Evolutionary conservation across 2,329 filamentous ascomycete genomes (phyloP).

Genomic region (Phialophora chinensis): DNA sequence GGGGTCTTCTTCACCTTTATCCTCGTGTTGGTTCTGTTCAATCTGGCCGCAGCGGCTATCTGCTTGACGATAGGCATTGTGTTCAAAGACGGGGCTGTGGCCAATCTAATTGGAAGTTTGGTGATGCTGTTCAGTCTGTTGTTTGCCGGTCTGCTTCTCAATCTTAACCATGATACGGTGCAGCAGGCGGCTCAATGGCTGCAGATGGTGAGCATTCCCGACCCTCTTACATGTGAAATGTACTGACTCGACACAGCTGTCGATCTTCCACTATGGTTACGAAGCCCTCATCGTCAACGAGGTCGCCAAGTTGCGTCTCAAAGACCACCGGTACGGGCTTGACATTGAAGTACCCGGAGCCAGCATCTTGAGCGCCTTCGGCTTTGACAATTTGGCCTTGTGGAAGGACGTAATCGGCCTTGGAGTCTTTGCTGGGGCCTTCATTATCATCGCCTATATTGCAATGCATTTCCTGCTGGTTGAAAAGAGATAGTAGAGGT

Average conservation of each 20-base stretch:
- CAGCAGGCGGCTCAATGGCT: constrained; percentile 85
- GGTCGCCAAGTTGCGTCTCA: constrained; percentile 83
- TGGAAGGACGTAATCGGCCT: constrained; percentile 85
- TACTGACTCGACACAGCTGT: constrained; percentile 62
- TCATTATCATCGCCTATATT: constrained; percentile 84
- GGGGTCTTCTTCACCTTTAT: constrained; percentile 90
- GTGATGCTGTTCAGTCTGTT: constrained; percentile 97
- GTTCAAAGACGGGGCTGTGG: constrained; percentile 87
- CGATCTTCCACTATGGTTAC: constrained; percentile 98
- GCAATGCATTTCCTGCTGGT: constrained; percentile 94
- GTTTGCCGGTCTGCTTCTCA: constrained; percentile 91
- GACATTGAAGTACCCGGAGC: constrained; percentile 96
- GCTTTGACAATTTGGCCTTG: constrained; percentile 84
- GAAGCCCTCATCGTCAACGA: constrained; percentile 97
- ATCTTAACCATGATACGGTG: constrained; percentile 74
- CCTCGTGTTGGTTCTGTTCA: constrained; percentile 91
- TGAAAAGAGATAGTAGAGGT: constrained; percentile 71
- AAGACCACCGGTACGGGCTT: constrained; percentile 93
- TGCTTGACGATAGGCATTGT: constrained; percentile 96
- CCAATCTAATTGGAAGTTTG: constrained; percentile 89
- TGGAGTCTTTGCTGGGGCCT: constrained; percentile 78
- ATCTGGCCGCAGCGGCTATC: constrained; percentile 89
- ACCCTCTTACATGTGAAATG: constrained; percentile 10
- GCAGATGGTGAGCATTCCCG: constrained; percentile 64
- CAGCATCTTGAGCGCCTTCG: constrained; percentile 91